Evolutionary conservation across 495 filamentous ascomycete species (phyloP), one percentile per base, ranked within the genome.

Genomic region (Corynascus novoguineensis): DNA sequence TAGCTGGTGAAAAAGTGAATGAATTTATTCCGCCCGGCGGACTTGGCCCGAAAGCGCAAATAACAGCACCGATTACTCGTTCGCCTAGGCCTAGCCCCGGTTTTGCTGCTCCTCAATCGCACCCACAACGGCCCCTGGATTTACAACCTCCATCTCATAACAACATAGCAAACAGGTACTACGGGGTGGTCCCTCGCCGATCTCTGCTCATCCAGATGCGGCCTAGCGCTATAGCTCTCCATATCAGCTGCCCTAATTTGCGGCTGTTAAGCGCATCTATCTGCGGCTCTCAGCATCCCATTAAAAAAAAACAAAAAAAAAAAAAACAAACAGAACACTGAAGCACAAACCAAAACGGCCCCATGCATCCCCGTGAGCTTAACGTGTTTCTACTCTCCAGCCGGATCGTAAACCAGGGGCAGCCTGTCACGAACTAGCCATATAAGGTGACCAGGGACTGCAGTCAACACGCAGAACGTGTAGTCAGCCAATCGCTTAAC

Each of bases 191-290:
- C 32, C 61, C 5, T 58, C 65, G 4, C 59, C 55, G 10, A 31
- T 34, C 0, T 27, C 49, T 29, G 19, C 21, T 3, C 50, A 57
- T 17, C 67, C 70, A 37, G 63, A 66, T 24, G 58, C 62, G 27
- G 62, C 62, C 6, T 64, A 60, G 44, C 56, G 31, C 1, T 77
- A 75, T 47, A 73, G 56, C 56, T 75, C 75, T 17, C 68, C 71
- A 15, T 71, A 75, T 41, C 77, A 72, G 34, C 71, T 73, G 22
- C 62, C 74, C 7, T 63, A 60, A 31, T 58, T 69, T 53, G 64
- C 67, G 0, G 64, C 68, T 47, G 55, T 60, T 12, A 58, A 63
- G 2, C 63, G 54, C 9, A 50, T 64, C 5, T 61, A 65, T 9
- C 61, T 66, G 48, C 54, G 34, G 28, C 53, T 53, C 8, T 38